Conservation (phyloP, 2,329 filamentous ascomycete species). For the Aspergillus pseudoterreus region DNA sequence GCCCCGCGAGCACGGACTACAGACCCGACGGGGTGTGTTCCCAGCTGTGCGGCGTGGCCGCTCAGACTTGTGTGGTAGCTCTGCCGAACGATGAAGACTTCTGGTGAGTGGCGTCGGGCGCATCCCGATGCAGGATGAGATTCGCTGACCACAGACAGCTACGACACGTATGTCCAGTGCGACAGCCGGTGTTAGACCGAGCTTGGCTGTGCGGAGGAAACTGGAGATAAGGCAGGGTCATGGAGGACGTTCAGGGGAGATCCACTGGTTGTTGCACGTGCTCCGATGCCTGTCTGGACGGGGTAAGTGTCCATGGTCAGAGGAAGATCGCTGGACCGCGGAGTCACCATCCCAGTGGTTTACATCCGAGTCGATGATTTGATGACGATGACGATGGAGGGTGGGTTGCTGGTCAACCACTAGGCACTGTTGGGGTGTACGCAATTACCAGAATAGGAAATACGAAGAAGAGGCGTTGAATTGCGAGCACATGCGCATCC, state of each 20-base stretch:
- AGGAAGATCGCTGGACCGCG: background rate
- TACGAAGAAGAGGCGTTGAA: background rate
- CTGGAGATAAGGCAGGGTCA: background rate
- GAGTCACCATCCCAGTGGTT: too few species aligned
- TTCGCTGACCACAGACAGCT: constrained; percentile 8
- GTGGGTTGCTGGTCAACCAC: too few species aligned
- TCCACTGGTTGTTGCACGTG: constrained; percentile 14
- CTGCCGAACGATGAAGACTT: constrained; percentile 22
- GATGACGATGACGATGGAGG: background rate
- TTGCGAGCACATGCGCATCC: constrained; percentile 16
- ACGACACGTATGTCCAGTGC: constrained; percentile 17
- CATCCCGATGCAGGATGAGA: background rate
- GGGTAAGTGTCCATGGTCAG: background rate
- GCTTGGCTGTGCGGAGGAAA: background rate
- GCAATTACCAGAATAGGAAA: background rate
- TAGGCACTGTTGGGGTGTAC: background rate
- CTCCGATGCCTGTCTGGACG: constrained; percentile 11
- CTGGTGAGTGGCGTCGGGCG: constrained; percentile 17
- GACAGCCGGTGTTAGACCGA: constrained; percentile 13
- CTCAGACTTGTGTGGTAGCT: constrained; percentile 22
- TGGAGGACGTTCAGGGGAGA: background rate
- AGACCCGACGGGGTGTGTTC: constrained; percentile 10
- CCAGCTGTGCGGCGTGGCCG: constrained; percentile 20
- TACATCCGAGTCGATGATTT: too few species aligned
- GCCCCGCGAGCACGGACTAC: background rate